These are phyloP conservation scores for Penicilliopsis zonata DNA, from an alignment of 495 filamentous ascomycete species.

Conservation along the genomic window DNA sequence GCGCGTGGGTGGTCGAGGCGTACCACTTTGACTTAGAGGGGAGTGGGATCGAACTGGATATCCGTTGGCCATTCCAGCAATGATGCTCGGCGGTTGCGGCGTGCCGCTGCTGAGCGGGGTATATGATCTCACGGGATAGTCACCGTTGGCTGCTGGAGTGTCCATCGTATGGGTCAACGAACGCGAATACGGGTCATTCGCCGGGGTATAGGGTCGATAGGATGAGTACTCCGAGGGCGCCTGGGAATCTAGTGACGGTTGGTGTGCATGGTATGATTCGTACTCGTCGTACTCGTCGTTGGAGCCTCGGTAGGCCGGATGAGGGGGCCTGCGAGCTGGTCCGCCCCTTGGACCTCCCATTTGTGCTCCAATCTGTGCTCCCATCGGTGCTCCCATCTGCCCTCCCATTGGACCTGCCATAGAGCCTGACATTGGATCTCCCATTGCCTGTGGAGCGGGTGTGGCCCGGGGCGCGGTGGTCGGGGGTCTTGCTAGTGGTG, in stretches of 20 bases:
- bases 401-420: too few species aligned
- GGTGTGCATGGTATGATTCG: constrained; percentile 1
- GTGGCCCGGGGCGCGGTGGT: constrained; percentile 3
- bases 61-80: neutral
- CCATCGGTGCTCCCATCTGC: too few species aligned
- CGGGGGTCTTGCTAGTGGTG: constrained; percentile 9
- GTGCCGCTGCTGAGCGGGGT: constrained; percentile 2
- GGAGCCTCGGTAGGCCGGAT: constrained; percentile 2
- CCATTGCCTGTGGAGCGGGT: constrained; percentile 5
- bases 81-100: neutral
- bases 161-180: constrained; percentile 6
- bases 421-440: too few species aligned
- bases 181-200: constrained; percentile 8
- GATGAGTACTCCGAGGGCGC: neutral
- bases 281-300: constrained; percentile 5
- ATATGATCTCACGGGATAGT: constrained; percentile 1
- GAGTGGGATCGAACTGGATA: constrained; percentile 3
- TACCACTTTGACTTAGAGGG: constrained; percentile 4
- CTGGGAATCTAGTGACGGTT: neutral
- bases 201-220: constrained; percentile 7
- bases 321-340: constrained; percentile 6
- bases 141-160: constrained; percentile 2
- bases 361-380: too few species aligned
- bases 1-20: constrained; percentile 3
- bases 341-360: constrained; percentile 4